Base-by-base conservation (phyloP, 2,329 filamentous ascomycete species). In the Fusarium penzigii region DNA sequence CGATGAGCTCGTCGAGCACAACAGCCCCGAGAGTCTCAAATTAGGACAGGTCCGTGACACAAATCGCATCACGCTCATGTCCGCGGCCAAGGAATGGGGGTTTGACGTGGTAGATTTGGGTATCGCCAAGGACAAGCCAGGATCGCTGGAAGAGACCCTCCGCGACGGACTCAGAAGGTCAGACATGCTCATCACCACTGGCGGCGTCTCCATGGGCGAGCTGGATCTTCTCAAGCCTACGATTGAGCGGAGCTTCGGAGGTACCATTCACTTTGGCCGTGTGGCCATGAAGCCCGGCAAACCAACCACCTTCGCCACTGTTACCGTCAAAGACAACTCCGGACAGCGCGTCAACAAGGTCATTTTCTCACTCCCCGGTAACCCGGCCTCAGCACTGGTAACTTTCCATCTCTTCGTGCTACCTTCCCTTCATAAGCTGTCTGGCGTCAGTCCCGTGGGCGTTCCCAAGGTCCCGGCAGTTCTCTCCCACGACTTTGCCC, bases 241-340 rank as follows among this genome's bases (percentile, higher is more conserved):
- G 0, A 90, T 99, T 64, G 94, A 97, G 75, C 87, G 93, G 40
- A 80, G 86, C 2, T 82, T 99, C 1, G 91, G 92, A 51, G 94
- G 94, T 8, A 94, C 87, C 0, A 96, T 99, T 60, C 94, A 97
- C 72, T 99, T 99, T 64, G 94, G 94, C 20, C 88, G 94, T 3
- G 94, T 99, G 3, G 84, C 88, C 49, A 97, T 99, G 94, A 99
- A 99, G 76, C 94, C 94, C 0, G 94, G 94, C 5, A 99, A 97
- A 72, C 94, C 94, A 2, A 97, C 92, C 0, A 99, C 94, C 0
- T 99, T 99, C 70, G 94, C 94, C 3, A 97, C 91, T 0, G 82
- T 97, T 0, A 86, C 90, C 1, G 77, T 82, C 39, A 86, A 86
- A 70, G 77, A 83, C 53, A 81, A 82, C 55, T 67, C 65, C 2